Evolutionary conservation across 148 eudicot genomes (phyloP).

Genomic region (Fallopia convolvulus): DNA sequence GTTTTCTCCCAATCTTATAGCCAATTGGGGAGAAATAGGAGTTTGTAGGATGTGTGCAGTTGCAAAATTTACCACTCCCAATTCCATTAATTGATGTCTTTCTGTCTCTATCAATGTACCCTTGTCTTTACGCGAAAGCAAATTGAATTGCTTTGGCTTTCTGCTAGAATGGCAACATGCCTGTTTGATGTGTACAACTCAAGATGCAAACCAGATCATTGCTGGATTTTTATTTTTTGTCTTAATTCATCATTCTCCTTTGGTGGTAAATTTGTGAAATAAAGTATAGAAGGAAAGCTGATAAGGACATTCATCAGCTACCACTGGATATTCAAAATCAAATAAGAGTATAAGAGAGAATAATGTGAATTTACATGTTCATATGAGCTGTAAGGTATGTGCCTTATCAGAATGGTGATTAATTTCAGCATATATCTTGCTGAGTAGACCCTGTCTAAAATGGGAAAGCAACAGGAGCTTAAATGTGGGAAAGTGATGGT

Average conservation of each 20-base stretch:
- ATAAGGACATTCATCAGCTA: neutral
- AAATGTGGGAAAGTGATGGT: neutral
- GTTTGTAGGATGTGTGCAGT: neutral
- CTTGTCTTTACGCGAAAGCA: neutral
- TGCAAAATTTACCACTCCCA: neutral
- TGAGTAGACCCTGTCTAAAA: neutral
- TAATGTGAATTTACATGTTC: neutral
- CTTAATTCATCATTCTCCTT: neutral
- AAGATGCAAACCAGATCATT: neutral
- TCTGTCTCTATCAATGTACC: neutral
- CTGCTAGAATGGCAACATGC: neutral
- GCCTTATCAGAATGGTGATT: neutral
- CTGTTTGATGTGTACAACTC: neutral
- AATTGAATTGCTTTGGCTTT: neutral
- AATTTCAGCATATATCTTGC: neutral
- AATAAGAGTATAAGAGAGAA: too few species aligned
- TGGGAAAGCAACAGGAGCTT: neutral
- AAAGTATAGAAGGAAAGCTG: neutral
- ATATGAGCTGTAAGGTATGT: neutral
- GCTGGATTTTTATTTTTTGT: neutral
- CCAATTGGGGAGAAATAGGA: neutral
- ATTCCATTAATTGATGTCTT: neutral
- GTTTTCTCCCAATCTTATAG: too few species aligned
- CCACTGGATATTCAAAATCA: neutral
- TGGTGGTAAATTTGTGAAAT: neutral